Evolutionary conservation across 1,139 yeast species (phyloP), one percentile per base, ranked within the genome.

Genomic region (Wickerhamomyces sp.): DNA sequence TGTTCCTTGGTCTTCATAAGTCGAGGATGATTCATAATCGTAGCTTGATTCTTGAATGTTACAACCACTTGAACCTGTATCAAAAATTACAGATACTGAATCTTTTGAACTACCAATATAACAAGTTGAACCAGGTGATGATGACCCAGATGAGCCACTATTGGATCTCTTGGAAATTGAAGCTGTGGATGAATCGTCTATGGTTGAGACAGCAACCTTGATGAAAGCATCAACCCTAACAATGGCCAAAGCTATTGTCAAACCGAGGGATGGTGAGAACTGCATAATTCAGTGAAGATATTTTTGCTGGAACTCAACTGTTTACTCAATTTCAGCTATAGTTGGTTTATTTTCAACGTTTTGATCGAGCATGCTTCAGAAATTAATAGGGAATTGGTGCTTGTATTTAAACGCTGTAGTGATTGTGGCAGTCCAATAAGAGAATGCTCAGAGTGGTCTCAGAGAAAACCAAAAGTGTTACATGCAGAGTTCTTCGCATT

Each of bases 11-110:
- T 33, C 26, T 18, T 36, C 14, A 23, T 34, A 38, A 10, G n/a
- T 26, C 2, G 36, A 26, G 2, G 45, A 42, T 6, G 30, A 15
- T 7, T 29, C 3, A 18, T 42, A 42, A 8, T 38, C 34, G 31
- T 34, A 42, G 8, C 39, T 31, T 27, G 18, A 11, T 23, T 32
- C 35, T 31, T 34, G 7, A 35, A 42, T 4, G 34, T 37, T 23
- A 35, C 34, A 26, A n/a, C 23, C 11, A 36, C 27, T 27, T 34
- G 45, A 18, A 35, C 45, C 42, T 7, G 45, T 31, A 31, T 42
- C 45, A 15, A 38, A 36, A 2, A 18, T 29, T 2, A 39, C 36
- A 9, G 36, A 27, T 7, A 42, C 31, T 8, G 34, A n/a, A 31
- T 26, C 15, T 10, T 31, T 26, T 3, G 34, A 5, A 30, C 30